Percentiles rank a stretch among this genome's conserved stretches.
phyloP scores from a whole-genome alignment of 345 rosid species.

The Hypericum perforatum region DNA sequence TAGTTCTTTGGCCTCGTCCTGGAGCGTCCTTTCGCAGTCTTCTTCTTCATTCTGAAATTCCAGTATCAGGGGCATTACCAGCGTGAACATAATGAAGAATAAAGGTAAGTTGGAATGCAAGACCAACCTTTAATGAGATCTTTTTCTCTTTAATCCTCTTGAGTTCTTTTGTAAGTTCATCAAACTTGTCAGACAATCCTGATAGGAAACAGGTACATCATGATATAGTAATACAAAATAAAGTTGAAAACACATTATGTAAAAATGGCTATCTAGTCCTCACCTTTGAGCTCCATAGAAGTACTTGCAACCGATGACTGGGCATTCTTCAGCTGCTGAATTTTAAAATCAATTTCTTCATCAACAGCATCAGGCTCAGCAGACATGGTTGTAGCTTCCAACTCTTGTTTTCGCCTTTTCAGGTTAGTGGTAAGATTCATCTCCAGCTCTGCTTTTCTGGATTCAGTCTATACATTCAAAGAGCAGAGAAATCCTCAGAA shows the following conservation, averaged over 20 bases:
- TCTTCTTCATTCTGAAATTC: constrained; percentile 65
- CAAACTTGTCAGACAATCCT: constrained; percentile 54
- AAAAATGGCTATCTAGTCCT: constrained; percentile 12
- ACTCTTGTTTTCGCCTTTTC: constrained; percentile 82
- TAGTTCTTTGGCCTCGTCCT: constrained; percentile 69
- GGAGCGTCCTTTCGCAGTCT: constrained; percentile 51
- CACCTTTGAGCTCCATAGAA: constrained; percentile 55
- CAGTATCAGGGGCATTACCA: constrained; percentile 7
- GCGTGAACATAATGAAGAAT: background rate
- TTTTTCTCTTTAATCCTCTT: constrained; percentile 63
- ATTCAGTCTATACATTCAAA: constrained; percentile 47
- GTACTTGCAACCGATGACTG: constrained; percentile 45
- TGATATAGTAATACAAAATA: constrained; percentile 5
- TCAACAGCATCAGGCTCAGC: constrained; percentile 52
- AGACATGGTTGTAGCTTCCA: constrained; percentile 61
- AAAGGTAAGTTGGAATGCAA: background rate
- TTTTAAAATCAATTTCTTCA: constrained; percentile 57
- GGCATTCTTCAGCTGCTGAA: constrained; percentile 72
- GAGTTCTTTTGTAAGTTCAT: constrained; percentile 45
- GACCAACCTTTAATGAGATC: constrained; percentile 48
- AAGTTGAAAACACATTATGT: background rate
- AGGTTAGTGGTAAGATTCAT: constrained; percentile 80
- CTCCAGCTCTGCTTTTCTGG: constrained; percentile 95
- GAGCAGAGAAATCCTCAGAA: constrained; percentile 9
- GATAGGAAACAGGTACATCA: constrained; percentile 15